These are phyloP conservation scores for Ogataea kodamae DNA, from an alignment of 805 yeast genomes.

Conservation along the genomic window DNA sequence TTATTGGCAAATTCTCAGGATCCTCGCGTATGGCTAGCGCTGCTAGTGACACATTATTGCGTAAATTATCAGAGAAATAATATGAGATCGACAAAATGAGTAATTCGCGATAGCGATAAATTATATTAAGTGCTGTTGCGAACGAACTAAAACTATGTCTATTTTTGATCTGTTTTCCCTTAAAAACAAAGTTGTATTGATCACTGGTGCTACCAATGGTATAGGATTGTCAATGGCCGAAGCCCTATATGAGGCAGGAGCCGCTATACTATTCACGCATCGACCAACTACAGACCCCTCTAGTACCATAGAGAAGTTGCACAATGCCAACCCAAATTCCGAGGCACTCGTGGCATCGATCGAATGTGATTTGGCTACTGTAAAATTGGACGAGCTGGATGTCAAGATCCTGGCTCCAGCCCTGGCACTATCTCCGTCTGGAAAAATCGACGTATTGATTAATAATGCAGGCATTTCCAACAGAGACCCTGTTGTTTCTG, in stretches of 20 bases:
- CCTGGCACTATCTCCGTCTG: constrained; percentile 28
- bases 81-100: no score
- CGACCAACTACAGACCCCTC: constrained; percentile 32
- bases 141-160: constrained; percentile 2
- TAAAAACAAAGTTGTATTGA: constrained; percentile 38
- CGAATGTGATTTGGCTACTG: constrained; percentile 27
- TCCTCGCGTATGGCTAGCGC: constrained; percentile 10
- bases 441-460: constrained; percentile 31
- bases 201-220: constrained; percentile 55
- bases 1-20: constrained; percentile 21
- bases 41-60: constrained; percentile 9
- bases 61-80: constrained; percentile 13
- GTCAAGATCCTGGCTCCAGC: constrained; percentile 31
- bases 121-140: no score
- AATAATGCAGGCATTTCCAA: constrained; percentile 37
- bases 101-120: no score
- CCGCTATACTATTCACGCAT: constrained; percentile 37
- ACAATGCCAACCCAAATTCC: constrained; percentile 26
- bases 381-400: constrained; percentile 30
- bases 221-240: constrained; percentile 51
- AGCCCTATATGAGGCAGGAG: constrained; percentile 49
- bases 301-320: constrained; percentile 28
- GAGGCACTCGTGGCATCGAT: constrained; percentile 25
- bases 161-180: constrained; percentile 32
- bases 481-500: constrained; percentile 33